Evolutionary conservation across 805 yeast genomes (phyloP).

Genomic region (Deakozyma indianensis): DNA sequence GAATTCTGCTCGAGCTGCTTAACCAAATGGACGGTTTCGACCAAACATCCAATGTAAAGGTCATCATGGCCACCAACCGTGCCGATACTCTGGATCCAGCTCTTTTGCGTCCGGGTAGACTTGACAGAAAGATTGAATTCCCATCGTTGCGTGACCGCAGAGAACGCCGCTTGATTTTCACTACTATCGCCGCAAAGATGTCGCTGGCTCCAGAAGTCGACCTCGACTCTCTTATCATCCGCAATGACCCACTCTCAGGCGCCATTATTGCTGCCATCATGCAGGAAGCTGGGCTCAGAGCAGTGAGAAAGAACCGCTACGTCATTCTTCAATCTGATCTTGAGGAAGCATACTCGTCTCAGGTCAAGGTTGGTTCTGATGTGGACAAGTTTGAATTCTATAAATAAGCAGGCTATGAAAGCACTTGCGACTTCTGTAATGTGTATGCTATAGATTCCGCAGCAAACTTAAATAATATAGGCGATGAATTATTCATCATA

Average conservation of each 20-base stretch:
- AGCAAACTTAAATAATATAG: not conserved
- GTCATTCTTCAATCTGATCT: constrained; percentile 90
- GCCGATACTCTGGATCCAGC: constrained; percentile 99
- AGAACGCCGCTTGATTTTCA: constrained; percentile 91
- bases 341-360: constrained; percentile 95
- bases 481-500: not conserved
- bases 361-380: constrained; percentile 90
- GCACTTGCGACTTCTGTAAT: not conserved
- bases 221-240: constrained; percentile 80
- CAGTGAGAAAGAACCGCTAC: constrained; percentile 95
- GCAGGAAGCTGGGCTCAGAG: constrained; percentile 99
- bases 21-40: constrained; percentile 99
- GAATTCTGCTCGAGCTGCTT: constrained; percentile 85
- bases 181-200: constrained; percentile 95
- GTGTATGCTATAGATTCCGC: not conserved
- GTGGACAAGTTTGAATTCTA: constrained; percentile 97
- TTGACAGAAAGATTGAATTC: constrained; percentile 95
- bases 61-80: constrained; percentile 98
- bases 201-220: constrained; percentile 96
- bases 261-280: constrained; percentile 94
- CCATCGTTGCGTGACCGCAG: constrained; percentile 94
- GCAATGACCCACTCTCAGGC: constrained; percentile 95
- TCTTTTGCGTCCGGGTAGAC: constrained; percentile 91
- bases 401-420: constrained; percentile 42
- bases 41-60: constrained; percentile 88